A percentile compares a stretch with the other conserved stretches of the same genome.
Evolutionary conservation across 192 early-diverging fungal genomes (phyloP).

Genomic region (Coemansia sp.): DNA sequence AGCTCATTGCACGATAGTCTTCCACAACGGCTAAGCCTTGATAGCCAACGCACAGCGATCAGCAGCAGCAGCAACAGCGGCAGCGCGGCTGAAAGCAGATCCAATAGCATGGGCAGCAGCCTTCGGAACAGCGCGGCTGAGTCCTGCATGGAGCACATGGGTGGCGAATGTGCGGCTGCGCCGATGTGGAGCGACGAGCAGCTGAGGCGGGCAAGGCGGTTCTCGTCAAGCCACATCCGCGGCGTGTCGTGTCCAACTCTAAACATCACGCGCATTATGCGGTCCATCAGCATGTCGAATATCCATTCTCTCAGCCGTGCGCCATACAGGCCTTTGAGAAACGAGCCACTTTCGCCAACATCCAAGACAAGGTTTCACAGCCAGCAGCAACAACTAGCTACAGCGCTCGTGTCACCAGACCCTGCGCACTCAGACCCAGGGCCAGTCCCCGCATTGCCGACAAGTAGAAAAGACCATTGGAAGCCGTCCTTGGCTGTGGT

Average conservation of each 20-base stretch:
- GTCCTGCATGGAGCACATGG: conserved; percentile 7
- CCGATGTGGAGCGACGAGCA: conserved; percentile 36
- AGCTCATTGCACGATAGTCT: conserved; percentile 11
- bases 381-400: conserved; percentile 1
- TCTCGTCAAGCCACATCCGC: conserved; percentile 36
- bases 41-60: conserved; percentile 37
- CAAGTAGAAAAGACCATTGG: background rate
- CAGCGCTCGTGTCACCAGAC: background rate
- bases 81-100: conserved; percentile 6
- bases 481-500: background rate
- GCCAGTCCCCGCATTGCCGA: background rate
- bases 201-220: conserved; percentile 29
- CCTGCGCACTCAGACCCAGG: background rate
- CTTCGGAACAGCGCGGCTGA: conserved; percentile 11
- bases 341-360: background rate
- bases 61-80: conserved; percentile 11
- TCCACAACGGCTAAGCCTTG: conserved; percentile 38
- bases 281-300: conserved; percentile 47
- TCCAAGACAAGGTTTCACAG: background rate
- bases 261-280: conserved; percentile 50
- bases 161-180: conserved; percentile 3
- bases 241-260: conserved; percentile 44
- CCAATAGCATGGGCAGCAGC: conserved; percentile 5
- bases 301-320: conserved; percentile 8
- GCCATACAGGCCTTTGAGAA: background rate